These are phyloP conservation scores for Cyberlindnera lachancei DNA, from an alignment of 805 yeast genomes.

Conservation along the genomic window DNA sequence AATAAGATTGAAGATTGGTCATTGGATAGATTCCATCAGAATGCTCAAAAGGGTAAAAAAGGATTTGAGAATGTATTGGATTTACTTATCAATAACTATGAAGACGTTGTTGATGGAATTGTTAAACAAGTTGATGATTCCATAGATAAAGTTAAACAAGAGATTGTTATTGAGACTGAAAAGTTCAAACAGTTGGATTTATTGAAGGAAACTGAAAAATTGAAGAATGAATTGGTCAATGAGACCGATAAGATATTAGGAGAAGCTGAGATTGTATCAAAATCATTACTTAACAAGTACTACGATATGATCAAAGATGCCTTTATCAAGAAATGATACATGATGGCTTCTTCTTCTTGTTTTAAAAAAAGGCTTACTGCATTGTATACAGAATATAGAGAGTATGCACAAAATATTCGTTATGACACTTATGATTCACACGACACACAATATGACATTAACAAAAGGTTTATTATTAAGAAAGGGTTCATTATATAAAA, in stretches of 20 bases:
- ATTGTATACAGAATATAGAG: too few relatives aligned
- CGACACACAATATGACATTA: too few relatives aligned
- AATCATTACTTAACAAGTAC: conserved; percentile 14
- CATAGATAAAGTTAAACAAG: conserved; percentile 43
- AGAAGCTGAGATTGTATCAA: conserved; percentile 23
- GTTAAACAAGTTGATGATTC: conserved; percentile 24
- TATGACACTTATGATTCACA: too few relatives aligned
- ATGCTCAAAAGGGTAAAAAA: conserved; percentile 70
- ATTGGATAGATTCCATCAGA: conserved; percentile 79
- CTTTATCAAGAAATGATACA: conserved; percentile 12
- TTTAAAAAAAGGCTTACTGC: too few relatives aligned
- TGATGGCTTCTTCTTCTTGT: too few relatives aligned
- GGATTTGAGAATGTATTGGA: conserved; percentile 82
- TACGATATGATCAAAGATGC: conserved; percentile 20
- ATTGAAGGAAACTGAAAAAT: conserved; percentile 21
- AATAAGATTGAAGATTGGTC: conserved; percentile 90
- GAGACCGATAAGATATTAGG: conserved; percentile 26
- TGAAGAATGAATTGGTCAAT: conserved; percentile 26
- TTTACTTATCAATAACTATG: conserved; percentile 33
- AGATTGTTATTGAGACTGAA: conserved; percentile 24
- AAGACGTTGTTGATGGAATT: conserved; percentile 24
- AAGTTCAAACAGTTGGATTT: conserved; percentile 24
- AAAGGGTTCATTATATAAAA: too few relatives aligned
- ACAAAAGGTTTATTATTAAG: too few relatives aligned
- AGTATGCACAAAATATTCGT: too few relatives aligned